These are phyloP conservation scores for Coemansia sp. DNA, from an alignment of 192 early-diverging fungal species.

Conservation along the genomic window DNA sequence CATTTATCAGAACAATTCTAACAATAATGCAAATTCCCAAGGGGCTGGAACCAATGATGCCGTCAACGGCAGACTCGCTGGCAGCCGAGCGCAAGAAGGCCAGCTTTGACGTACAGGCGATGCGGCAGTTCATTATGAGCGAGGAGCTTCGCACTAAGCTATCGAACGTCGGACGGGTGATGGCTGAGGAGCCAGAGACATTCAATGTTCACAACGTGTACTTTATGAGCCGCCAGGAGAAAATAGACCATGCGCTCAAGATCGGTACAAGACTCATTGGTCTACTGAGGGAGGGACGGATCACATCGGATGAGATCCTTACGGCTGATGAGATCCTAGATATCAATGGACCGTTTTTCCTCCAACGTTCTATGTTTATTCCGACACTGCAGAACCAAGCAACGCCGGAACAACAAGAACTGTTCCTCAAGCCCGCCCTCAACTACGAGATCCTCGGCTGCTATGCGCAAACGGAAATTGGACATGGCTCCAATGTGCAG, in stretches of 20 bases:
- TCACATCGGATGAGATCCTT: conserved; percentile 39
- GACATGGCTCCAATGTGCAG: conserved; percentile 71
- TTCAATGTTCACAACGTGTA: conserved; percentile 72
- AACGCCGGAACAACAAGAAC: conserved; percentile 73
- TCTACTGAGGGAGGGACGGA: conserved; percentile 50
- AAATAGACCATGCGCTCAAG: conserved; percentile 59
- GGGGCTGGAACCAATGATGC: conserved; percentile 27
- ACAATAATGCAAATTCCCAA: conserved; percentile 36
- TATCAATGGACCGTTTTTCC: conserved; percentile 57
- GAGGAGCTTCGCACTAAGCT: conserved; percentile 60
- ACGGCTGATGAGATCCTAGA: conserved; percentile 61
- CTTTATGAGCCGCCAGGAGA: conserved; percentile 71
- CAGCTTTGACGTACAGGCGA: conserved; percentile 63
- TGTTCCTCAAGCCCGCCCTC: conserved; percentile 72
- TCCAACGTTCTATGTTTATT: conserved; percentile 83
- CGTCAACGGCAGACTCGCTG: conserved; percentile 52
- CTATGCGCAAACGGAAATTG: conserved; percentile 85
- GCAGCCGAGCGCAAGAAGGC: conserved; percentile 67
- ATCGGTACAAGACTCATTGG: conserved; percentile 66
- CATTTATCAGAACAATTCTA: background rate
- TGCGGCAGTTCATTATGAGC: conserved; percentile 69
- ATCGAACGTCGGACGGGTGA: conserved; percentile 59
- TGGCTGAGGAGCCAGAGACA: conserved; percentile 66
- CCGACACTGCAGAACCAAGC: conserved; percentile 75
- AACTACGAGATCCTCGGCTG: conserved; percentile 80